Evolutionary conservation across 1,284 basidiomycete species (phyloP), one percentile per base, ranked within the genome.

Genomic region (Malassezia arunalokei): DNA sequence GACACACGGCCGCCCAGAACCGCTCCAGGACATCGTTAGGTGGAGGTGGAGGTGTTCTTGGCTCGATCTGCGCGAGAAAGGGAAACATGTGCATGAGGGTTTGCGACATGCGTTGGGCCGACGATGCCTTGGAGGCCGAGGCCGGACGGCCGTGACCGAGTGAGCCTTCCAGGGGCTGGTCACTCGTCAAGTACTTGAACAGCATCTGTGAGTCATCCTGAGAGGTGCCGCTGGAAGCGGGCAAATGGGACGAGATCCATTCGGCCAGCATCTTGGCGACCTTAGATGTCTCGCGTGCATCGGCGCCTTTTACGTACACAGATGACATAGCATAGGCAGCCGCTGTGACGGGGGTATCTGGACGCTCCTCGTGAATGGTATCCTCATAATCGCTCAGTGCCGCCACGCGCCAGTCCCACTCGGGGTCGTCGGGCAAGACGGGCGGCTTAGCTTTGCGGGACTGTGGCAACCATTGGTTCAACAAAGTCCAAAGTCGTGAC

Each of bases 1-100:
- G 56, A 43, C 68, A 72, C n/a, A 72, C 43, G 2, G 66, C 69
- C 41, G 64, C 49, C 69, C 69, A 72, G 47, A 72, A 72, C 5
- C 58, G 45, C 46, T 71, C 63, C 9, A 72, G 44, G 8, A 32
- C 33, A 17, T 47, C 45, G 54, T 33, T 65, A 58, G 39, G 44
- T 40, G 27, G 42, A 40, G 20, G 53, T 47, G 20, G 52, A 46
- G 5, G 27, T 7, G 29, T 53, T 20, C 42, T 28, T 27, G n/a
- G 2, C 46, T 48, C 11, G 43, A 32, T 40, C 38, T 58, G 9
- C 32, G 44, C 0, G 51, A 60, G 17, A 50, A 48, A 53, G 3
- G 51, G 51, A 30, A 53, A 48, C 31, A 47, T 38, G 14, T 47
- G 45, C 2, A 60, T 37, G 41, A 56, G 2, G 49, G 31, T 11